These are phyloP conservation scores for Pseudodiploospora longispora DNA, from an alignment of 2,329 filamentous ascomycete species.

Conservation along the genomic window DNA sequence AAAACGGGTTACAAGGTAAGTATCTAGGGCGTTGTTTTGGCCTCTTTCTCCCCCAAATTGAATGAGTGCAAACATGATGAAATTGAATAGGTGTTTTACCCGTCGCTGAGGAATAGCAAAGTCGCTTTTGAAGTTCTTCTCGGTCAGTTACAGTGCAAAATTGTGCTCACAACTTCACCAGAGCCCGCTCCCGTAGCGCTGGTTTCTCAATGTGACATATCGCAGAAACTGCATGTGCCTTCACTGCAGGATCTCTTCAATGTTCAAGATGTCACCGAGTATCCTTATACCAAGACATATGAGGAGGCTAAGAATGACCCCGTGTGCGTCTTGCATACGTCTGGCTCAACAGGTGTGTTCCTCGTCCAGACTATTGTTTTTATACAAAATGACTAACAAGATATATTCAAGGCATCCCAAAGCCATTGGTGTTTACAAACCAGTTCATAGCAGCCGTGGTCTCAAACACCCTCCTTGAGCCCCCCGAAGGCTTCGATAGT, in stretches of 20 bases:
- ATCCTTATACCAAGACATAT: conserved; percentile 23
- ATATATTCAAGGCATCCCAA: neutral
- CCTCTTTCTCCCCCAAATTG: neutral
- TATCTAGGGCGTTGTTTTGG: neutral
- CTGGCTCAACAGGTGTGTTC: conserved; percentile 33
- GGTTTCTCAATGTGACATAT: neutral
- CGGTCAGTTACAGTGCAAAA: neutral
- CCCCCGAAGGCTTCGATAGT: conserved; percentile 2
- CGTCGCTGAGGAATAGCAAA: neutral
- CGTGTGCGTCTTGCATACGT: conserved; percentile 32
- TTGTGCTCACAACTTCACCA: neutral
- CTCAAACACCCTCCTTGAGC: conserved; percentile 1
- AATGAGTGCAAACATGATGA: neutral
- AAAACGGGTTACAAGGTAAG: neutral
- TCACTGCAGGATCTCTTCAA: neutral
- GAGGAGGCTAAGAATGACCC: conserved; percentile 24
- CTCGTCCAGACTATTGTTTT: neutral
- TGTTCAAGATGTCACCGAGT: neutral
- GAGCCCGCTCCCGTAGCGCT: neutral
- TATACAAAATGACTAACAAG: neutral
- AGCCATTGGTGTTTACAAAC: conserved; percentile 3
- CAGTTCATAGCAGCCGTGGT: conserved; percentile 5
- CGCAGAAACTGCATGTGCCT: neutral
- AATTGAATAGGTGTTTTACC: neutral
- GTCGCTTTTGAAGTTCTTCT: neutral